Percentiles rank a stretch among this genome's conserved stretches.
phyloP scores from a whole-genome alignment of 257 asterid genomes.

The Solanum paucissectum region DNA sequence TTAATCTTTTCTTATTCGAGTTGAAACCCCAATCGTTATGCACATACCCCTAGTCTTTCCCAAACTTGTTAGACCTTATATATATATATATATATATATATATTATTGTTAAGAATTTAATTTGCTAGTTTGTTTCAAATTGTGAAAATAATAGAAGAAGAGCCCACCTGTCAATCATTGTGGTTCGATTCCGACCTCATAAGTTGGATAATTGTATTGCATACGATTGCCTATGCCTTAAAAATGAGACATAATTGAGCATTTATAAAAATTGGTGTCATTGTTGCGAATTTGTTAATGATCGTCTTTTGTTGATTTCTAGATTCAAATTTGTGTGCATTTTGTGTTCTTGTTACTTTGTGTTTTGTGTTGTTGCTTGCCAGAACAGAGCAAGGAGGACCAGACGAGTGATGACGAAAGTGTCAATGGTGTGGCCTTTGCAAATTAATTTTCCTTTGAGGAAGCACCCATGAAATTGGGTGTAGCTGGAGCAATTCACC shows the following conservation, averaged over 20 bases:
- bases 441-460: neutral
- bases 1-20: no score
- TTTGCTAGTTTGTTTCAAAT: neutral
- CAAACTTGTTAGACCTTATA: no score
- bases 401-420: neutral
- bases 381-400: neutral
- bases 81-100: no score
- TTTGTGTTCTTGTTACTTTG: neutral
- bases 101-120: no score
- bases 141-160: neutral
- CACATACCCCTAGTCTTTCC: no score
- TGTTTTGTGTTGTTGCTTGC: no score
- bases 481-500: neutral
- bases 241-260: neutral
- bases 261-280: neutral
- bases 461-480: neutral
- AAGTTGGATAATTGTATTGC: neutral
- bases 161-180: neutral
- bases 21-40: no score
- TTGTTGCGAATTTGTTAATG: neutral
- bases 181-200: neutral
- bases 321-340: neutral
- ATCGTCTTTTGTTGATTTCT: neutral
- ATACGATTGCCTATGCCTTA: neutral
- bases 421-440: neutral